Evolutionary conservation across 2,329 filamentous ascomycete species (phyloP).

Genomic region (Penicillium sp.): DNA sequence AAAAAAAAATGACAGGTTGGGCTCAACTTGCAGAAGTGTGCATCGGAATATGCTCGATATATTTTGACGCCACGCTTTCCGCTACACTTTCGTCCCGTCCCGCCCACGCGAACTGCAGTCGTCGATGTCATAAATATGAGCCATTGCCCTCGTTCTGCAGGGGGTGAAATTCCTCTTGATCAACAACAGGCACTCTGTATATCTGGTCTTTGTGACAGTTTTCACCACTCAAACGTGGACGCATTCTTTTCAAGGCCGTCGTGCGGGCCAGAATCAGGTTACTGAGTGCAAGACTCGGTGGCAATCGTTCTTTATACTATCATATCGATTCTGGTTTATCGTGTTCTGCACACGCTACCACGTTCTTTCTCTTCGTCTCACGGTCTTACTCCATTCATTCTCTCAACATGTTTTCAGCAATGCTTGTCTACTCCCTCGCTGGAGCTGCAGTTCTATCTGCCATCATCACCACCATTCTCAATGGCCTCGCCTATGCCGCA

Average conservation of each 20-base stretch:
- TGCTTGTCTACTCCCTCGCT: conserved; percentile 34
- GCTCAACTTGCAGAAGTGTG: conserved; percentile 3
- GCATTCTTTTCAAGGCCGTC: conserved; percentile 12
- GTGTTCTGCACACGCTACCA: conserved; percentile 7
- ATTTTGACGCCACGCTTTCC: conserved; percentile 26
- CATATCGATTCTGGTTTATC: conserved; percentile 10
- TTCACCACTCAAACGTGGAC: conserved; percentile 11
- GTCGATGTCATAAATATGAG: conserved; percentile 27
- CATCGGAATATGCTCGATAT: conserved; percentile 20
- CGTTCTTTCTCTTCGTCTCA: conserved; percentile 6
- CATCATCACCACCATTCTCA: conserved; percentile 37
- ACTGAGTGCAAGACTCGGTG: not conserved
- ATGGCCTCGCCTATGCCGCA: conserved; percentile 37
- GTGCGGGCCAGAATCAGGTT: conserved; percentile 8
- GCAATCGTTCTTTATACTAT: conserved; percentile 12
- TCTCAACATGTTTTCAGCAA: conserved; percentile 25
- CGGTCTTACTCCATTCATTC: not conserved
- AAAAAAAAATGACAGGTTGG: conserved; percentile 27
- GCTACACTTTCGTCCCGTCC: conserved; percentile 22
- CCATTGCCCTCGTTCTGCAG: conserved; percentile 14
- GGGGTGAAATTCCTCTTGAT: not conserved
- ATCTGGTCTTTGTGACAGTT: not conserved
- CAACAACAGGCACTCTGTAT: conserved; percentile 1
- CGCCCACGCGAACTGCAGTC: conserved; percentile 18
- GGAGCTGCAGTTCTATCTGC: conserved; percentile 33